Base-by-base conservation (phyloP, 495 filamentous ascomycete genomes). In the Aspergillus cristatus region DNA sequence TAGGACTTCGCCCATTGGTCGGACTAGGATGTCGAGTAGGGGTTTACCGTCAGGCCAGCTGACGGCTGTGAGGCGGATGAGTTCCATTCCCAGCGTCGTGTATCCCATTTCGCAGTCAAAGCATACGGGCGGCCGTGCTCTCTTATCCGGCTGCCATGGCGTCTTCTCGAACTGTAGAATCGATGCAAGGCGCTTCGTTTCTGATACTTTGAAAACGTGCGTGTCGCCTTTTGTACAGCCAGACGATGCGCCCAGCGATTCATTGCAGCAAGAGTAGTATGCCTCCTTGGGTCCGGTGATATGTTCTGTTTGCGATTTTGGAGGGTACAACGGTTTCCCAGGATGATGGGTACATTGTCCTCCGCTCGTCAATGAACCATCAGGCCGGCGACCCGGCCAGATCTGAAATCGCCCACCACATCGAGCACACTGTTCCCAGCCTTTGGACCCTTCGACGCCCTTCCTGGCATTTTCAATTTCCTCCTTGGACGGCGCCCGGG, bases 51-150 rank as follows among this genome's bases (percentile, higher is more conserved):
- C 62, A 1, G 90, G 91, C 85, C 90, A 99, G 41, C 82, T 78
- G 20, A 84, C 76, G 7, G 82, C 86, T 0, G 91, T 95, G 14
- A 99, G 53, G 13, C 91, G 83, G 32, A 97, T 78, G 11, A 99
- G 67, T 52, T 99, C 91, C 39, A 96, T 54, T 0, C 91, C 91
- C 25, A 79, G 46, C 1, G 81, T 81, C 0, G 91, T 97, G 54
- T 91, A 99, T 7, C 84, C 84, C 91, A 99, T 99, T 51, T 99
- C 91, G 53, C 93, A 95, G 56, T 99, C 91, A 46, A 99, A 81
- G 48, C 76, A 80, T 11, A 97, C 75, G 2, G 78, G 76, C 30
- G 41, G 57, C 35, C 51, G 50, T 11, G 47, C 43, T 20, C 35
- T 53, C 35, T 48, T 58, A 3, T 63, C 48, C 7, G 65, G 59